Percentiles rank a stretch among this genome's conserved stretches.
Conservation (phyloP, 805 yeast genomes). For the Zygotorulaspora florentina region DNA sequence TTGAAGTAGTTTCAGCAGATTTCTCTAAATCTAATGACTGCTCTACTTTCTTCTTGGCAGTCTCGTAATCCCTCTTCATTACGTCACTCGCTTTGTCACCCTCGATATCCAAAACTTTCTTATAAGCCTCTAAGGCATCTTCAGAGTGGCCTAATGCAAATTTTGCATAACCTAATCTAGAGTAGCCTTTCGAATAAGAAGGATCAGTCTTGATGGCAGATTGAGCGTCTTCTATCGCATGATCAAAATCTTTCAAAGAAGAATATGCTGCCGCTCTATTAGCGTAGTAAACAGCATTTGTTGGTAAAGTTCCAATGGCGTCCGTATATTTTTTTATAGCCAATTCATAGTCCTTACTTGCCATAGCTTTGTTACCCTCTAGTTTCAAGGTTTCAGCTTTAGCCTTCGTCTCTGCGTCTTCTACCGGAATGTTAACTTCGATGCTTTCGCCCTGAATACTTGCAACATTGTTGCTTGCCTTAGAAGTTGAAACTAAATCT, state of each 20-base stretch:
- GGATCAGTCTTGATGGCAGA: constrained; percentile 77
- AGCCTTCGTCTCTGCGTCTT: constrained; percentile 51
- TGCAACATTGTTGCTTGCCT: constrained; percentile 21
- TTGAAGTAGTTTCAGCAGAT: constrained; percentile 21
- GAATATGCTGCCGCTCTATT: constrained; percentile 97
- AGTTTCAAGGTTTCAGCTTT: constrained; percentile 81
- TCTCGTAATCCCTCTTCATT: constrained; percentile 89
- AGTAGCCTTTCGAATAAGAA: constrained; percentile 83
- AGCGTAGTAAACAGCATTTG: constrained; percentile 79
- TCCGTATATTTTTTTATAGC: constrained; percentile 78
- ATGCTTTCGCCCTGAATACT: constrained; percentile 26
- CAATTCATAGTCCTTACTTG: constrained; percentile 58
- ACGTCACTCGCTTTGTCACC: constrained; percentile 82
- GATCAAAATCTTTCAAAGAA: constrained; percentile 64
- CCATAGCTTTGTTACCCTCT: constrained; percentile 89
- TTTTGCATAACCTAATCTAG: constrained; percentile 90
- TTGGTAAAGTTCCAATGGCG: constrained; percentile 66
- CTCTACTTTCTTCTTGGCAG: constrained; percentile 83
- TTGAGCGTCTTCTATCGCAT: constrained; percentile 81
- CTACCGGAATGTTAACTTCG: constrained; percentile 40
- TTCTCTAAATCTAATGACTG: constrained; percentile 54
- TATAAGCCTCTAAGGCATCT: constrained; percentile 87
- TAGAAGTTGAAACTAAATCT: constrained; percentile 25
- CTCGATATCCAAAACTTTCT: constrained; percentile 80
- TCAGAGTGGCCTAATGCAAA: constrained; percentile 92